Evolutionary conservation across 306 rosid genomes (phyloP).

Genomic region (Lathyrus aphaca): DNA sequence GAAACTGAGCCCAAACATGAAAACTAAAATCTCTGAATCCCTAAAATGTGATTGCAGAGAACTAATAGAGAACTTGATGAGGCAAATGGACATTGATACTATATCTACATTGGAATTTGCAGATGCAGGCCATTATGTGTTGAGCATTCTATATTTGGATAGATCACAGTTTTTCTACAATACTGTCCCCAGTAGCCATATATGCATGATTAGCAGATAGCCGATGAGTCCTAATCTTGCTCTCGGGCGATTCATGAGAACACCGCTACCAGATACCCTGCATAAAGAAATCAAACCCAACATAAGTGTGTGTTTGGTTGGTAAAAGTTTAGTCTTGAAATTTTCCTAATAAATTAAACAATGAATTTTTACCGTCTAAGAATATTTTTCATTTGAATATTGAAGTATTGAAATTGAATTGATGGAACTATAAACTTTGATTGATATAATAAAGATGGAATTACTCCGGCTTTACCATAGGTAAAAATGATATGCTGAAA

Average conservation of each 20-base stretch:
- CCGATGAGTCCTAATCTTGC: conserved; percentile 86
- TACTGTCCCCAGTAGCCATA: conserved; percentile 85
- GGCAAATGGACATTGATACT: conserved; percentile 19
- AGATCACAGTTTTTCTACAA: conserved; percentile 53
- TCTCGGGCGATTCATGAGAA: conserved; percentile 87
- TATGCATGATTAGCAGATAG: conserved; percentile 74
- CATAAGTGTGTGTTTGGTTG: conserved; percentile 1
- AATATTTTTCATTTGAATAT: not conserved
- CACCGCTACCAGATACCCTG: conserved; percentile 94
- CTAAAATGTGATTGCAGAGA: conserved; percentile 82
- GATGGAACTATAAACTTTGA: not conserved
- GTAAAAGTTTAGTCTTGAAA: not conserved
- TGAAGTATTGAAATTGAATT: not conserved
- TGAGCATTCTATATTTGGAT: conserved; percentile 28
- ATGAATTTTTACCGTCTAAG: not conserved
- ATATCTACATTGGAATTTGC: conserved; percentile 63
- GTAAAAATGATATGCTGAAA: conserved; percentile 13
- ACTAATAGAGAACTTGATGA: conserved; percentile 41
- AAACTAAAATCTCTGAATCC: conserved; percentile 68
- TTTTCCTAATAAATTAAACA: not conserved
- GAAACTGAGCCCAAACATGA: conserved; percentile 38
- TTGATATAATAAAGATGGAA: conserved; percentile 11
- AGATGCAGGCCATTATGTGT: conserved; percentile 37
- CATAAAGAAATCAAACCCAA: conserved; percentile 38
- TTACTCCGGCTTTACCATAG: conserved; percentile 16